phyloP scores from a whole-genome alignment of 2,329 filamentous ascomycete species.

The Parastagonospora nodorum region DNA sequence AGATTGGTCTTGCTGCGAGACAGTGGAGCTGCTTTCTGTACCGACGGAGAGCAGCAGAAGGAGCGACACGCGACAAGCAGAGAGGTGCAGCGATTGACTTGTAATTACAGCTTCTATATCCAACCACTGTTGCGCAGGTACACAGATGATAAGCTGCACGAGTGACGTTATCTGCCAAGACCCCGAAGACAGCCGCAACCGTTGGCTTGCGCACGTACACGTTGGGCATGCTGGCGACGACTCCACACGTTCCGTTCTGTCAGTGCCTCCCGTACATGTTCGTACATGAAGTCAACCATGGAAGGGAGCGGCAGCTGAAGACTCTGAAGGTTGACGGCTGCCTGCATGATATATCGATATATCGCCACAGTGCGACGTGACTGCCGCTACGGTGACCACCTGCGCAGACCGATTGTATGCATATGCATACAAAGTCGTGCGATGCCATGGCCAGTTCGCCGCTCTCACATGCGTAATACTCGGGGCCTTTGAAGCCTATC shows the following conservation, averaged over 20 bases:
- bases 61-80: background rate
- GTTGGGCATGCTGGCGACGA: background rate
- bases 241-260: background rate
- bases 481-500: background rate
- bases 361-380: background rate
- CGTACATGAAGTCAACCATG: too few species aligned
- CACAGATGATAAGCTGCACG: background rate
- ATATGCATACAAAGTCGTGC: background rate
- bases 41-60: background rate
- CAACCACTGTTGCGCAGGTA: background rate
- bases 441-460: background rate
- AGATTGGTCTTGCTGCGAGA: background rate
- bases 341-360: background rate
- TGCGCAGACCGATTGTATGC: background rate
- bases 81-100: background rate
- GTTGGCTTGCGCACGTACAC: conserved; percentile 3
- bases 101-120: background rate
- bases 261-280: background rate
- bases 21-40: background rate
- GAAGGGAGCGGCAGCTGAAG: too few species aligned
- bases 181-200: conserved; percentile 4
- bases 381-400: background rate
- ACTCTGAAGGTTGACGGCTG: background rate
- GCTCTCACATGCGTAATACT: background rate
- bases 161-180: conserved; percentile 23